Conservation (phyloP, 352 stramenopile genomes). For the Phytophthora sojae region DNA sequence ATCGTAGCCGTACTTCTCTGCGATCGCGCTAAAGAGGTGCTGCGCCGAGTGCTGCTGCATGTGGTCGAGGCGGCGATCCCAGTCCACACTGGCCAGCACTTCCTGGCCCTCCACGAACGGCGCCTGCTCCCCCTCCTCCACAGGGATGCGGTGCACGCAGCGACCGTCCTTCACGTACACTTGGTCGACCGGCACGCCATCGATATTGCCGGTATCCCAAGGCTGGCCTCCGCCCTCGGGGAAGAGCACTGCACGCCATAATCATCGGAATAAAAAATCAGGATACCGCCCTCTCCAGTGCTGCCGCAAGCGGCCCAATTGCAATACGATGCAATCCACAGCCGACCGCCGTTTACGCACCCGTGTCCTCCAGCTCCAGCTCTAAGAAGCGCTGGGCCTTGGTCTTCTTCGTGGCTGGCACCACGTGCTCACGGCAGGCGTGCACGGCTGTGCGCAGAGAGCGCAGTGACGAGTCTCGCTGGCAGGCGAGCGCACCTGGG, state of each 20-base stretch:
- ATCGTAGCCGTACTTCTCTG: constrained; percentile 72
- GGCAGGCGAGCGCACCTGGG: constrained; percentile 64
- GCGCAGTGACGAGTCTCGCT: constrained; percentile 71
- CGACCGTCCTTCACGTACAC: constrained; percentile 73
- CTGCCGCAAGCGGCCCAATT: neutral
- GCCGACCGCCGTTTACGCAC: constrained; percentile 24
- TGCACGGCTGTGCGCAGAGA: constrained; percentile 59
- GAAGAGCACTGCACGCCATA: constrained; percentile 72
- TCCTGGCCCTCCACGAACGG: constrained; percentile 55
- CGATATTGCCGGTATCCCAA: constrained; percentile 77
- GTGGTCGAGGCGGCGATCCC: constrained; percentile 83
- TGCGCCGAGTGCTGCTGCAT: constrained; percentile 93
- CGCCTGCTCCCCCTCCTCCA: constrained; percentile 24
- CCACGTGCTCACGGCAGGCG: constrained; percentile 38
- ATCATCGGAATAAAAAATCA: constrained; percentile 19
- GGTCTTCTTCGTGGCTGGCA: constrained; percentile 42
- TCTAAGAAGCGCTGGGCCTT: constrained; percentile 57
- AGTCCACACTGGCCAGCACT: constrained; percentile 73
- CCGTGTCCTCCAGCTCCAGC: constrained; percentile 74
- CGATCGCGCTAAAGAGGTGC: constrained; percentile 89
- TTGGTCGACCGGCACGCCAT: constrained; percentile 55
- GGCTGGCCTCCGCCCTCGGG: constrained; percentile 89
- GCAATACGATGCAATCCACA: neutral
- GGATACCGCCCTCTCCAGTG: neutral
- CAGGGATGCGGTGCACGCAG: constrained; percentile 65